A percentile compares a stretch with the other conserved stretches of the same genome.
Evolutionary conservation across 495 filamentous ascomycete species (phyloP).

Genomic region (Chaetomium fimeti): DNA sequence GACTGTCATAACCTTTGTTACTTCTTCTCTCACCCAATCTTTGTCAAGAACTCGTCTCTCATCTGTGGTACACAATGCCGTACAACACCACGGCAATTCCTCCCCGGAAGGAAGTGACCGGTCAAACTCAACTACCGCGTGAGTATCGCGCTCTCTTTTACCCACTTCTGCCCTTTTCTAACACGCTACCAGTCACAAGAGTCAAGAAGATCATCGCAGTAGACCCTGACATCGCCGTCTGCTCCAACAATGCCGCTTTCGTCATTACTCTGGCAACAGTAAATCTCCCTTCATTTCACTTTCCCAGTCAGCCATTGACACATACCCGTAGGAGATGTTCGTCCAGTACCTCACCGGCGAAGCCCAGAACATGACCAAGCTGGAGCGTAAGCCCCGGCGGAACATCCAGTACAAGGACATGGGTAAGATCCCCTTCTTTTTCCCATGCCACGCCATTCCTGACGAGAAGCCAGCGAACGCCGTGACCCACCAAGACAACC

Average conservation of each 20-base stretch:
- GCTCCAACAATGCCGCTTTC: constrained; percentile 93
- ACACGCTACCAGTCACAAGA: constrained; percentile 65
- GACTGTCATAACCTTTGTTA: neutral
- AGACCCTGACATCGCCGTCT: constrained; percentile 79
- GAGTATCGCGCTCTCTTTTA: constrained; percentile 35
- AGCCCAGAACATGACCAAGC: constrained; percentile 81
- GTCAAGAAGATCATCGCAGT: constrained; percentile 90
- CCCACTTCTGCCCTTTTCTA: constrained; percentile 6
- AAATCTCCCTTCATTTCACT: constrained; percentile 26
- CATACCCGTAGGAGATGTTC: constrained; percentile 75
- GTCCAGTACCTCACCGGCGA: constrained; percentile 86
- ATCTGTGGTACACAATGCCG: constrained; percentile 58
- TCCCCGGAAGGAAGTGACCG: constrained; percentile 77
- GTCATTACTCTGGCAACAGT: constrained; percentile 88
- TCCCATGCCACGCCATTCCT: neutral
- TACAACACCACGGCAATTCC: constrained; percentile 85
- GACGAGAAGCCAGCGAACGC: constrained; percentile 61
- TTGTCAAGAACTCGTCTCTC: neutral
- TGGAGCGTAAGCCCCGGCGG: constrained; percentile 85
- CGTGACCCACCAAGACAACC: constrained; percentile 84
- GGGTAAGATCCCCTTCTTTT: constrained; percentile 45
- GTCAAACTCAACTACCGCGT: constrained; percentile 83
- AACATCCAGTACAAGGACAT: constrained; percentile 97
- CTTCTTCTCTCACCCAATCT: neutral
- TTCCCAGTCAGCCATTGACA: constrained; percentile 6